phyloP scores from a whole-genome alignment of 139 green algal genomes.

The Chlorella ohadii region DNA sequence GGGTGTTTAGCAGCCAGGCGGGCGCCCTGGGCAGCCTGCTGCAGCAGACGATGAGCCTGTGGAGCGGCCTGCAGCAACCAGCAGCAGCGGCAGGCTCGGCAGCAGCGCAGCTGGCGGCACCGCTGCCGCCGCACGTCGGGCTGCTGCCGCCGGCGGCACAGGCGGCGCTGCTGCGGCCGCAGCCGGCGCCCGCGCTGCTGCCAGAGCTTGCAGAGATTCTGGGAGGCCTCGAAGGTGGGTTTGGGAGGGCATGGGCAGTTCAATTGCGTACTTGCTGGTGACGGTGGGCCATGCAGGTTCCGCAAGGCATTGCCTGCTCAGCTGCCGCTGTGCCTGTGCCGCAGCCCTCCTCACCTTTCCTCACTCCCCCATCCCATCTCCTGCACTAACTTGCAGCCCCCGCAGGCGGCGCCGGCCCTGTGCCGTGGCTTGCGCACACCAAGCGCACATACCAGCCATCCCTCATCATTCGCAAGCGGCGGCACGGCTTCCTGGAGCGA shows the following conservation, averaged over 20 bases:
- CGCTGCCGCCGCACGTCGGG: constrained; percentile 12
- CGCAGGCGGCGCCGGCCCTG: neutral
- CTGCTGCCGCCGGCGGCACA: constrained; percentile 21
- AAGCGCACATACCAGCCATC: constrained; percentile 71
- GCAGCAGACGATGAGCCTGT: neutral
- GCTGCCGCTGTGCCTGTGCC: too few relatives aligned
- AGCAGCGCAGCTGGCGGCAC: neutral
- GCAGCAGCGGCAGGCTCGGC: neutral
- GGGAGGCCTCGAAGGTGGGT: neutral
- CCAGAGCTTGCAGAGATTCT: neutral
- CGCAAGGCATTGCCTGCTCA: too few relatives aligned
- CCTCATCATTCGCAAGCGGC: constrained; percentile 61
- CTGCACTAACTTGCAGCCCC: constrained; percentile 12
- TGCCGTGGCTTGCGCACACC: constrained; percentile 32
- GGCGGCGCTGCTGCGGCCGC: constrained; percentile 22
- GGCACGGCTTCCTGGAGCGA: constrained; percentile 65
- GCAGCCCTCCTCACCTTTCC: neutral
- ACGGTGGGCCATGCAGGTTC: too few relatives aligned
- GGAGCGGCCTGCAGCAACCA: constrained; percentile 9
- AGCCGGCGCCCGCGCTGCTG: constrained; percentile 2
- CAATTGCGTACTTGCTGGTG: neutral
- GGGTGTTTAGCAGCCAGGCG: constrained; percentile 8
- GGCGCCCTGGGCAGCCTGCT: constrained; percentile 3
- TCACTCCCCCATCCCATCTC: neutral
- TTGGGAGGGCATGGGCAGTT: too few relatives aligned